These are phyloP conservation scores for Cornus kousa DNA, from an alignment of 148 eudicot genomes.

Conservation along the genomic window DNA sequence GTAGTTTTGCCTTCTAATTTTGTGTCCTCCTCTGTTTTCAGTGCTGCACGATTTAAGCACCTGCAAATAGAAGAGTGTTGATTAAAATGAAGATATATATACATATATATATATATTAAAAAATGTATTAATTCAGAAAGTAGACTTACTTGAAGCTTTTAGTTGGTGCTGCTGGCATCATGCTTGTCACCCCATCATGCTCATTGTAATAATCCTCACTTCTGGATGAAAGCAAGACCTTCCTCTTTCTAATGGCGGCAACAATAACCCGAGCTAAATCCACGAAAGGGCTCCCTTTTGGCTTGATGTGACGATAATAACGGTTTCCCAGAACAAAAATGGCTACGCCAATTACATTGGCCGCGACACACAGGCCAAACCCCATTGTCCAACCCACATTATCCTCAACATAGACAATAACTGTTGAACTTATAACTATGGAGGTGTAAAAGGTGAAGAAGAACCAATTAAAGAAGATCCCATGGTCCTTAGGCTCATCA, in stretches of 20 bases:
- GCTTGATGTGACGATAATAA: slow-evolving; percentile 29
- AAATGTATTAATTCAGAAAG: neutral
- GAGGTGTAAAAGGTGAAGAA: slow-evolving; percentile 23
- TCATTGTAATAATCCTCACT: slow-evolving; percentile 25
- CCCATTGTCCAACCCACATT: slow-evolving; percentile 45
- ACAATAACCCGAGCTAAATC: slow-evolving; percentile 35
- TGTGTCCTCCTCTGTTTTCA: slow-evolving; percentile 25
- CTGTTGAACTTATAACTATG: slow-evolving; percentile 25
- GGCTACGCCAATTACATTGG: slow-evolving; percentile 25
- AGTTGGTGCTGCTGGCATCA: slow-evolving; percentile 19
- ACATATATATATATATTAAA: too few species aligned
- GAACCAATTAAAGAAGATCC: slow-evolving; percentile 43
- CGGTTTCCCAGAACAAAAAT: slow-evolving; percentile 32
- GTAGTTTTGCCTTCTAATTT: slow-evolving; percentile 22
- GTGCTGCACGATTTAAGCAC: slow-evolving; percentile 47
- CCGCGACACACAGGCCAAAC: slow-evolving; percentile 23
- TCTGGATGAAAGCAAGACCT: slow-evolving; percentile 5
- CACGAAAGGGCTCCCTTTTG: slow-evolving; percentile 40
- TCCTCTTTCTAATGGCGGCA: slow-evolving; percentile 40
- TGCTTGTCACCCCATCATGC: neutral
- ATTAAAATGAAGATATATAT: too few species aligned
- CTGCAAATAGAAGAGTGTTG: slow-evolving; percentile 13
- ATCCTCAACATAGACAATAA: slow-evolving; percentile 40
- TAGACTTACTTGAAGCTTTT: slow-evolving; percentile 34
- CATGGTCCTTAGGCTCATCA: slow-evolving; percentile 26